Conservation (phyloP, 2,329 filamentous ascomycete species). For the Colletotrichum sp. region DNA sequence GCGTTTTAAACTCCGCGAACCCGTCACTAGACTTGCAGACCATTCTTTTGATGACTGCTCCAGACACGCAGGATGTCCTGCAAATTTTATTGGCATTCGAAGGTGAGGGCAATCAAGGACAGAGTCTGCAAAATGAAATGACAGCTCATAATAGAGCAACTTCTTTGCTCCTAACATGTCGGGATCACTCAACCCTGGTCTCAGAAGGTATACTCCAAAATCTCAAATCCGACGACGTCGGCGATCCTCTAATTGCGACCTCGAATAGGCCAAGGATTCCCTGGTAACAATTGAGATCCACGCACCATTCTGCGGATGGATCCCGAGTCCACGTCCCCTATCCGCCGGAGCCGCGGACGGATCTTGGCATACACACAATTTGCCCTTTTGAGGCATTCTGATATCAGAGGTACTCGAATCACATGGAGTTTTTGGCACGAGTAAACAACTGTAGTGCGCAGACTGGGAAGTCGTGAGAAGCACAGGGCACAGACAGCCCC, state of each 20-base stretch:
- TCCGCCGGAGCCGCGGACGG: background rate
- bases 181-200: too few relatives aligned
- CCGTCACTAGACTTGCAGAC: background rate
- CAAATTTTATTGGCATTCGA: background rate
- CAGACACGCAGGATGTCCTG: background rate
- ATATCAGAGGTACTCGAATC: background rate
- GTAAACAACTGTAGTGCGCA: background rate
- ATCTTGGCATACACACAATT: background rate
- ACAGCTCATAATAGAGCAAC: accelerated
- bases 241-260: background rate
- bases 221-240: background rate
- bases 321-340: background rate
- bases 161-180: background rate
- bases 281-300: background rate
- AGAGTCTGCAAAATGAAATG: background rate
- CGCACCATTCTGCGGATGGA: background rate
- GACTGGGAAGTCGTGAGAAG: background rate
- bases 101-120: accelerated
- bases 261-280: background rate
- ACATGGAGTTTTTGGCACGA: background rate
- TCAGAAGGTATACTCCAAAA: too few relatives aligned
- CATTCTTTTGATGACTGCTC: background rate
- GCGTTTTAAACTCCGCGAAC: background rate
- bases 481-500: background rate
- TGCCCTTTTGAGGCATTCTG: background rate